Conservation (phyloP, 1,284 basidiomycete species). For the Heliocybe sulcata region DNA sequence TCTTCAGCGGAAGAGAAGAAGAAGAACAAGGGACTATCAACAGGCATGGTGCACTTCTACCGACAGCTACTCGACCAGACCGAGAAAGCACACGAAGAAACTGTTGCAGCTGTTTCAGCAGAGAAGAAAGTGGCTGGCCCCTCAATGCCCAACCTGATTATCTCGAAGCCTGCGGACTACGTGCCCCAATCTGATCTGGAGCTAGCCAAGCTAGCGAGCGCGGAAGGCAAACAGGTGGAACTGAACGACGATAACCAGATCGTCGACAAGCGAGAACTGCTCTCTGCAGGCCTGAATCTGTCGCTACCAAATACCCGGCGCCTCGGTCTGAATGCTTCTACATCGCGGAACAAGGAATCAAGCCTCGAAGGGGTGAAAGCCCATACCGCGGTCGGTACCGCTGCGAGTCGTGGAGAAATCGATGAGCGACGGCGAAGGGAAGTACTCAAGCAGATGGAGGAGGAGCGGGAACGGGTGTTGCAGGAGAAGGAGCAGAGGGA, state of each 20-base stretch:
- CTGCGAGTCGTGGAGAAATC: slow-evolving; percentile 75
- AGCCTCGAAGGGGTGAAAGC: slow-evolving; percentile 27
- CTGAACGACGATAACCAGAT: slow-evolving; percentile 97
- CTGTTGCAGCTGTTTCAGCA: slow-evolving; percentile 62
- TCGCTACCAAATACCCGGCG: slow-evolving; percentile 72
- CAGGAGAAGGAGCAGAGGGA: slow-evolving; percentile 54
- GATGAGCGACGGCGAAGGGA: slow-evolving; percentile 72
- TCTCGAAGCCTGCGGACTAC: slow-evolving; percentile 61
- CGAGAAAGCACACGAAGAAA: slow-evolving; percentile 76
- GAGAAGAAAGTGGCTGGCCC: slow-evolving; percentile 50
- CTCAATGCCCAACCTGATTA: slow-evolving; percentile 55
- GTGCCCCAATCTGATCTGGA: slow-evolving; percentile 60
- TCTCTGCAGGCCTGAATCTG: slow-evolving; percentile 90
- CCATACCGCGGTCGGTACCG: slow-evolving; percentile 74
- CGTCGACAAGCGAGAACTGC: slow-evolving; percentile 90
- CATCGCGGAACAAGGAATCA: slow-evolving; percentile 16
- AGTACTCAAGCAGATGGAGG: slow-evolving; percentile 66
- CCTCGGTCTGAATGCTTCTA: slow-evolving; percentile 33
- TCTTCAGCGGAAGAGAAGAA: slow-evolving; percentile 53
- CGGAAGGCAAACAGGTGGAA: slow-evolving; percentile 84
- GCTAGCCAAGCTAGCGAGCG: slow-evolving; percentile 59
- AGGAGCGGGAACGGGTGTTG: slow-evolving; percentile 54
- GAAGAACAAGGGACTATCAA: slow-evolving; percentile 40
- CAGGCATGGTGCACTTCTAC: slow-evolving; percentile 87
- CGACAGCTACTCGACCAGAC: slow-evolving; percentile 76